Evolutionary conservation across 164 flowering plant genomes (phyloP), one percentile per base, ranked within the genome.

Genomic region (Pachysandra terminalis): DNA sequence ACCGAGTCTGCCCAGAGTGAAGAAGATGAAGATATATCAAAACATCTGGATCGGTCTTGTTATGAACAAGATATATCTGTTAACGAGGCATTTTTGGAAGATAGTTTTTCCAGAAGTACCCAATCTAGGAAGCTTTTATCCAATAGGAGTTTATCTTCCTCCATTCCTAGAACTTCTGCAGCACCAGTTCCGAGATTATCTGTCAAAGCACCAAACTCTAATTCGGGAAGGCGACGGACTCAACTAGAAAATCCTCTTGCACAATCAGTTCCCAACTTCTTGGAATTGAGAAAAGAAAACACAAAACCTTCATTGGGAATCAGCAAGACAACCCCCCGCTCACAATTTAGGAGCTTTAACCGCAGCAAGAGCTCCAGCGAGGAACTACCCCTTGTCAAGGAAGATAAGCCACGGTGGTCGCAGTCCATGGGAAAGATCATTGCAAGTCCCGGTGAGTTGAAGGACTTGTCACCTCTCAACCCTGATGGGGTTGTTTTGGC

Each of bases 221-320:
- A 65, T 73, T 69, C 89, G 64, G 93, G 83, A 37, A 82, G 82
- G 73, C 84, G 95, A 71, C 83, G 87, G 72, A 41, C 68, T 5
- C 91, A 77, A 59, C 72, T 74, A 51, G 99, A 90, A 75, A 87
- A 85, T 81, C 87, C 89, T 66, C 90, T 92, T 68, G 90, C 86
- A 22, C 97, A 90, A 71, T 95, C 99, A 1, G 97, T 95, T 73
- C 99, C 99, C 14, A 89, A 87, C 78, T 90, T 92, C 72, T 87
- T 93, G 72, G 97, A 95, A 73, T 70, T 92, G 26, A 83, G 90
- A 68, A 90, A 95, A 74, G 99, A 95, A 76, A 89, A 90, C 59
- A 81, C 96, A 45, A 95, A 89, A 72, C 94, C 93, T 41, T 87
- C 82, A 55, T 73, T 83, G 69, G 89, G 81, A 65, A 78, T 64